Evolutionary conservation across 768 basidiomycete genomes (phyloP).

Genomic region (Lactifluus hygrophoroides): DNA sequence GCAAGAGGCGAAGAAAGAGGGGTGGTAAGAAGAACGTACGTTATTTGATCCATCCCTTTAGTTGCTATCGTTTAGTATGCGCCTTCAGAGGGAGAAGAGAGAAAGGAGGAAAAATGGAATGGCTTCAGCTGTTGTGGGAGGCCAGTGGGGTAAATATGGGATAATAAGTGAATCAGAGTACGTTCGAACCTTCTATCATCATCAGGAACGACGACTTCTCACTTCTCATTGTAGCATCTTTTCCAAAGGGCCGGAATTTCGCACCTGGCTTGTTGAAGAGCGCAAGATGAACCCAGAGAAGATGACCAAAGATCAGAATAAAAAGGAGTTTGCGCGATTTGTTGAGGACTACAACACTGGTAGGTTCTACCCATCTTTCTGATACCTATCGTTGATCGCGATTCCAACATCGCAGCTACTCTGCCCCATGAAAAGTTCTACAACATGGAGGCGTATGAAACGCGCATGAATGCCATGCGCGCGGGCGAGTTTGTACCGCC

Average conservation of each 20-base stretch:
- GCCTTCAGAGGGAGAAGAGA: conserved; percentile 41
- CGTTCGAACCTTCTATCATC: conserved; percentile 24
- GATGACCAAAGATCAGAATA: conserved; percentile 73
- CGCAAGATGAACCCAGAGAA: conserved; percentile 87
- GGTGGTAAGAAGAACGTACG: conserved; percentile 33
- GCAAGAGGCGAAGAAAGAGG: conserved; percentile 31
- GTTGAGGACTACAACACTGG: conserved; percentile 83
- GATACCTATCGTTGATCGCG: not conserved
- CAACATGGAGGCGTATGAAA: conserved; percentile 78
- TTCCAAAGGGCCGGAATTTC: conserved; percentile 78
- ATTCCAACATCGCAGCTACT: conserved; percentile 48
- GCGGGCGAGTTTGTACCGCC: conserved; percentile 78
- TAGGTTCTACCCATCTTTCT: conserved; percentile 24
- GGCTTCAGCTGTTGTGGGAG: conserved; percentile 35
- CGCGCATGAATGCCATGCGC: conserved; percentile 75
- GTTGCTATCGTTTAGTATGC: not conserved
- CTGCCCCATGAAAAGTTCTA: conserved; percentile 95
- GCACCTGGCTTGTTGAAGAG: conserved; percentile 90
- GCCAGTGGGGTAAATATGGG: conserved; percentile 89
- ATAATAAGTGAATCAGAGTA: conserved; percentile 81
- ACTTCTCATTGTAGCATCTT: conserved; percentile 50
- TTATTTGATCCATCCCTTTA: conserved; percentile 23
- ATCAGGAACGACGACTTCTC: not conserved
- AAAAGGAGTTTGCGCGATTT: conserved; percentile 77
- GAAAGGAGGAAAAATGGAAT: conserved; percentile 70